Base-by-base conservation (phyloP, 2,329 filamentous ascomycete genomes). In the Fusarium sp. region DNA sequence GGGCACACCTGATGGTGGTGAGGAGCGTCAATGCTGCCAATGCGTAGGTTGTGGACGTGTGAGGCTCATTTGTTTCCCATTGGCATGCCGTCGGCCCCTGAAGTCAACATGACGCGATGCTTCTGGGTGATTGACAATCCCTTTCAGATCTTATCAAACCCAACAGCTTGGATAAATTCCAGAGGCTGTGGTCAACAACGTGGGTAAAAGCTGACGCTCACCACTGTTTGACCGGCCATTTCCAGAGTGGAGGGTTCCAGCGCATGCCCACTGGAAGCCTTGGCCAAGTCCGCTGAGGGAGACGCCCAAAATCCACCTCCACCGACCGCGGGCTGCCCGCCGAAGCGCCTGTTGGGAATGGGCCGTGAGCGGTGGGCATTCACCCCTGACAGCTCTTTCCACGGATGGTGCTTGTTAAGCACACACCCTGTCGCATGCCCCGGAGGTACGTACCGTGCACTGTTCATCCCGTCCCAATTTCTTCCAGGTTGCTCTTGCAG, bases 391-490 rank as follows among this genome's bases (percentile, higher is more conserved):
- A 52, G 48, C 48, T 32, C 48, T 52, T 52, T 52, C 30, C 23
- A 25, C 25, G 30, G 52, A 37, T 57, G 34, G 10, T 25, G n/a
- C 9, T 23, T 59, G 23, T 32, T 77, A 77, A 35, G 10, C n/a
- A 14, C 69, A 76, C 74, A 41, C 75, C 76, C 61, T 64, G 67
- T 58, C 62, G 71, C 73, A 52, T 70, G 73, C 48, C 69, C 66
- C 69, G 76, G 70, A 27, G 34, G 32, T 67, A 67, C 60, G 68
- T 67, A 73, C 67, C 58, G 54, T 66, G 66, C 63, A 68, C 75
- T 75, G 76, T 78, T 73, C 74, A 71, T 76, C 76, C 68, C 76
- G 67, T 78, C 48, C 48, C 48, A 52, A 52, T 66, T 70, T 57
- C 65, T 66, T n/a, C 25, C 43, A 30, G 16, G 57, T 56, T 30